Conservation (phyloP, 2,329 filamentous ascomycete genomes). For the Triangularia setosa region DNA sequence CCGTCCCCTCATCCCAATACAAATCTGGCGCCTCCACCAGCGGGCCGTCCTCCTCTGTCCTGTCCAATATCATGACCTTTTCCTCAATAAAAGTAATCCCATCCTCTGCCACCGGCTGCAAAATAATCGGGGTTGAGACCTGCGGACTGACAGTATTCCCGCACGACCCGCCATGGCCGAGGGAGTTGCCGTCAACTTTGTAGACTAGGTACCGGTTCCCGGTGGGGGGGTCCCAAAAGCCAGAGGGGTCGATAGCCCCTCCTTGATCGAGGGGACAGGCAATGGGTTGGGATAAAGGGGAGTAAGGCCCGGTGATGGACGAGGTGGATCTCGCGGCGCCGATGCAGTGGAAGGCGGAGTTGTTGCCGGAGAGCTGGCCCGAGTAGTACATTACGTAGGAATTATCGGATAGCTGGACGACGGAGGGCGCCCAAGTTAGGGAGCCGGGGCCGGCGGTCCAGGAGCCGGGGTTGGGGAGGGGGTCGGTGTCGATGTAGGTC, state of each 20-base stretch:
- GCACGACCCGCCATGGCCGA: slow-evolving; percentile 42
- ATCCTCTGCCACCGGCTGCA: slow-evolving; percentile 49
- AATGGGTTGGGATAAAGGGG: slow-evolving; percentile 43
- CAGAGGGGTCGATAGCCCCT: slow-evolving; percentile 60
- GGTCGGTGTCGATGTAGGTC: slow-evolving; percentile 41
- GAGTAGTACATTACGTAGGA: slow-evolving; percentile 50
- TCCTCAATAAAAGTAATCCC: slow-evolving; percentile 52
- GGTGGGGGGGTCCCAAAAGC: slow-evolving; percentile 51
- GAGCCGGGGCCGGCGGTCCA: slow-evolving; percentile 39
- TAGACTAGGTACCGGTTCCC: slow-evolving; percentile 57
- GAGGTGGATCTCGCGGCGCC: slow-evolving; percentile 49
- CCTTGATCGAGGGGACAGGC: slow-evolving; percentile 51
- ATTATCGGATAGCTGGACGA: slow-evolving; percentile 25
- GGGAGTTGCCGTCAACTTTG: slow-evolving; percentile 62
- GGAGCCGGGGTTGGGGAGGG: slow-evolving; percentile 41
- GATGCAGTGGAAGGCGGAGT: slow-evolving; percentile 48
- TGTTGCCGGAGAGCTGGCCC: slow-evolving; percentile 30
- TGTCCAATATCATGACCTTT: slow-evolving; percentile 45
- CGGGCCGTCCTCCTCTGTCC: slow-evolving; percentile 43
- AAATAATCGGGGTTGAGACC: slow-evolving; percentile 50
- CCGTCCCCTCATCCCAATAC: slow-evolving; percentile 32
- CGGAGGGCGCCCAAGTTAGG: slow-evolving; percentile 48
- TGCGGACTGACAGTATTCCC: slow-evolving; percentile 41
- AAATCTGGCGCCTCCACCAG: slow-evolving; percentile 60
- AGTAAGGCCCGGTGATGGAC: slow-evolving; percentile 48